These are phyloP conservation scores for Penicillium longicatenatum DNA, from an alignment of 495 filamentous ascomycete species.

Conservation along the genomic window DNA sequence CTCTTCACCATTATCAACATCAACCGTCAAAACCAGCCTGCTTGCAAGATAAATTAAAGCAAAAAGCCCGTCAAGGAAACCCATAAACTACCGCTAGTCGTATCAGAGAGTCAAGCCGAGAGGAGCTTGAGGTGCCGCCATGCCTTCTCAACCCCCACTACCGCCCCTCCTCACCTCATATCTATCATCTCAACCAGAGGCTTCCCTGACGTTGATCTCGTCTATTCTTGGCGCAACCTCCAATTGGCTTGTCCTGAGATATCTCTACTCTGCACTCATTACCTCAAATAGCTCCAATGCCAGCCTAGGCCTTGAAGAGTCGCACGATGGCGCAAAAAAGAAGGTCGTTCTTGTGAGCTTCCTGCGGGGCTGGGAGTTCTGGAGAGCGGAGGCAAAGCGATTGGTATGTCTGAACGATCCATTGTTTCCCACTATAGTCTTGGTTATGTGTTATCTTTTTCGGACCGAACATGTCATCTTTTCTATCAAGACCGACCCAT, in stretches of 20 bases:
- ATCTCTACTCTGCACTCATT: slow-evolving; percentile 58
- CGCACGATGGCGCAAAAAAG: slow-evolving; percentile 30
- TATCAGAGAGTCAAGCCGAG: neutral
- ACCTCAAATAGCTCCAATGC: slow-evolving; percentile 22
- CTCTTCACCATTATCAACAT: slow-evolving; percentile 21
- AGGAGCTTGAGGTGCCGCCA: slow-evolving; percentile 21
- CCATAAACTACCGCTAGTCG: neutral
- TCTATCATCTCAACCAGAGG: slow-evolving; percentile 45
- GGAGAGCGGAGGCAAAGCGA: slow-evolving; percentile 64
- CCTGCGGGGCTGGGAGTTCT: slow-evolving; percentile 73
- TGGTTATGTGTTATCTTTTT: neutral
- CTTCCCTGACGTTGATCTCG: slow-evolving; percentile 71
- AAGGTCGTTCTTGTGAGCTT: slow-evolving; percentile 80
- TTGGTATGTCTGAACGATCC: slow-evolving; percentile 47
- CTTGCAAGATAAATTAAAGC: neutral
- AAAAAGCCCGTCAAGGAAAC: neutral
- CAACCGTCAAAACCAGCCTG: neutral
- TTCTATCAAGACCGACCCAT: neutral
- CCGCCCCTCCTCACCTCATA: slow-evolving; percentile 71
- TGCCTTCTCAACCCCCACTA: slow-evolving; percentile 56
- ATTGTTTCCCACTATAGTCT: neutral
- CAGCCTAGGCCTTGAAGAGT: slow-evolving; percentile 23
- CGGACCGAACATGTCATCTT: neutral
- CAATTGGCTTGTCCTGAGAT: slow-evolving; percentile 73
- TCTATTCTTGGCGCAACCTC: slow-evolving; percentile 69